Evolutionary conservation across 2,329 filamentous ascomycete species (phyloP), one percentile per base, ranked within the genome.

Genomic region (Pyrenophora graminea): DNA sequence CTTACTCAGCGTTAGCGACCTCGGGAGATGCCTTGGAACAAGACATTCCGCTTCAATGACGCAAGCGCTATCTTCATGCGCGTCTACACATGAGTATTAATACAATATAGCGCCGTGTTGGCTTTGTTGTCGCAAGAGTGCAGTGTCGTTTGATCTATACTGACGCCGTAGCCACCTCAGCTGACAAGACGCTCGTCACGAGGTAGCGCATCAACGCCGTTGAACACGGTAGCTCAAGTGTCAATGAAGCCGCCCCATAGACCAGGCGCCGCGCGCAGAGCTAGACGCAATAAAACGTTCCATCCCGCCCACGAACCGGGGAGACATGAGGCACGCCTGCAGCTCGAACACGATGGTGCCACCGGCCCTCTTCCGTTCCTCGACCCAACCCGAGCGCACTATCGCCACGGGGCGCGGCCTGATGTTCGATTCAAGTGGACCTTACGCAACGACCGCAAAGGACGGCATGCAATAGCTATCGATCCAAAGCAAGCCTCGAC

Each of bases 331-430:
- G 18, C 52, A 6, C 31, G 48, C 6, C 55, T 74, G 10, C 50
- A 58, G 1, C 57, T 71, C 42, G 52, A 67, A 25, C 33, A 59
- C 12, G 39, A 61, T 30, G 59, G 52, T 36, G 49, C 70, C 36
- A 53, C 55, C 21, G 80, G 80, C 1, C 77, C 80, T 8, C 55
- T 82, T 18, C 49, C 66, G 1, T 81, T 79, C 56, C 67, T 82
- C 36, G 81, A 82, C 54, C 80, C 80, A 4, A 83, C 80, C 1
- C 65, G 45, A 38, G 58, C 56, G 4, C 56, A 52, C 7, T 61
- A 50, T 21, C 48, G 36, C 15, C 44, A 51, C 27, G 51, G 51
- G 8, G 43, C 54, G 36, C 51, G 63, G 45, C 76, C 77, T 5
- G 66, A 68, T 40, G 74, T 72, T 55, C 49, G 58, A 7, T 63